These are phyloP conservation scores for Alternaria viburni DNA, from an alignment of 2,329 filamentous ascomycete species.

Conservation along the genomic window DNA sequence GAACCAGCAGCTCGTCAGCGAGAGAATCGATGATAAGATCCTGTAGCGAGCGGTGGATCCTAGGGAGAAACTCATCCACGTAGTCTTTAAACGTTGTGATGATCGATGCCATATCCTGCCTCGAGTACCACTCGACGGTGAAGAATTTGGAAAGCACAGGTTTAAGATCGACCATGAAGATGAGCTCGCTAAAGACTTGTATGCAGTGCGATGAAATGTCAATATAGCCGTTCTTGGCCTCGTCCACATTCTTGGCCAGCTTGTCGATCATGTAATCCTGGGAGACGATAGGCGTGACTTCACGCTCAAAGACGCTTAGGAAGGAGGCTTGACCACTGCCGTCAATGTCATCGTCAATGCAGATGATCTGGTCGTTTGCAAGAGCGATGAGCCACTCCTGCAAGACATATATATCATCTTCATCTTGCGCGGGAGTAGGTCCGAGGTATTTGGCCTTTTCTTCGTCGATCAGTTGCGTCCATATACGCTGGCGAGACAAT, in stretches of 20 bases:
- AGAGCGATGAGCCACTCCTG: slow-evolving; percentile 95
- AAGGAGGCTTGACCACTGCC: slow-evolving; percentile 73
- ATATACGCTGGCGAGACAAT: slow-evolving; percentile 79
- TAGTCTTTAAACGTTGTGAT: slow-evolving; percentile 96
- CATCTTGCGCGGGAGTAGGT: slow-evolving; percentile 62
- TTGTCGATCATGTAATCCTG: slow-evolving; percentile 73
- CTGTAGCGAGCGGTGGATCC: slow-evolving; percentile 83
- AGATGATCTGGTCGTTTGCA: slow-evolving; percentile 98
- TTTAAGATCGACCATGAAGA: slow-evolving; percentile 90
- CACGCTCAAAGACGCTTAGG: slow-evolving; percentile 82
- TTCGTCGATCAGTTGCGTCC: slow-evolving; percentile 87
- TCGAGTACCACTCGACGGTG: slow-evolving; percentile 85
- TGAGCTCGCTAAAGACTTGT: slow-evolving; percentile 80
- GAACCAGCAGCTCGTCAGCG: slow-evolving; percentile 85
- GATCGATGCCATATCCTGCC: slow-evolving; percentile 90
- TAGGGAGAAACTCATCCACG: slow-evolving; percentile 81
- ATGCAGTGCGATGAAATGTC: slow-evolving; percentile 95
- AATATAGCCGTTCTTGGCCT: slow-evolving; percentile 88
- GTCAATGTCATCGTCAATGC: slow-evolving; percentile 79
- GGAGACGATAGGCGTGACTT: slow-evolving; percentile 81
- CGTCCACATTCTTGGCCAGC: slow-evolving; percentile 73
- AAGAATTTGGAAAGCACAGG: slow-evolving; percentile 87
- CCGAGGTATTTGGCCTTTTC: slow-evolving; percentile 75
- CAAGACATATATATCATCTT: slow-evolving; percentile 75
- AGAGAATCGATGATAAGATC: slow-evolving; percentile 95